A percentile compares a stretch with the other conserved stretches of the same genome.
Evolutionary conservation across 2,329 filamentous ascomycete species (phyloP).

Genomic region (Venturiaceae sp.): DNA sequence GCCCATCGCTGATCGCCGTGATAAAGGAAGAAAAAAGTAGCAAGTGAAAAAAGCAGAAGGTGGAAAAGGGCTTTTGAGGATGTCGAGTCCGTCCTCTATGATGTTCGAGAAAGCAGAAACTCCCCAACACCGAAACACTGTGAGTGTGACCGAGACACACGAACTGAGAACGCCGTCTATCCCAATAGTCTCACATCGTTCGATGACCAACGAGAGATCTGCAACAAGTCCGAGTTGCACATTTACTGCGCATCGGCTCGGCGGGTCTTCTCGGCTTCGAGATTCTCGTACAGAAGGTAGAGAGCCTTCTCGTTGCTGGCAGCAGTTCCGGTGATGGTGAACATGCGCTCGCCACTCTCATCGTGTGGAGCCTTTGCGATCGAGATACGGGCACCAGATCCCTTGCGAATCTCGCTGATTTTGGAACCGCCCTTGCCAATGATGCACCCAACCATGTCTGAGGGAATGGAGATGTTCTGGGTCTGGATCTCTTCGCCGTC

Average conservation of each 20-base stretch:
- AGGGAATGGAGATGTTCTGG: constrained; percentile 98
- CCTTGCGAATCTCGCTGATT: constrained; percentile 98
- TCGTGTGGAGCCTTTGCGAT: constrained; percentile 97
- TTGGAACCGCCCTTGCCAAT: constrained; percentile 92
- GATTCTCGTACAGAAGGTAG: constrained; percentile 95
- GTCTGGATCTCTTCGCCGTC: constrained; percentile 97
- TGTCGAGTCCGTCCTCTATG: not conserved
- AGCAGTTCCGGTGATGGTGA: constrained; percentile 95
- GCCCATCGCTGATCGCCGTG: constrained; percentile 2
- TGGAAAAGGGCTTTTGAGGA: not conserved
- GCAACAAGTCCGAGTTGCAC: not conserved
- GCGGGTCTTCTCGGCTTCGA: constrained; percentile 98
- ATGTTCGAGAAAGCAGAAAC: not conserved
- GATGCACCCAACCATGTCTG: constrained; percentile 99
- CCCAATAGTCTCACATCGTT: not conserved
- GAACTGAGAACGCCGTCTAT: not conserved
- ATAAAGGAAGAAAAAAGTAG: not conserved
- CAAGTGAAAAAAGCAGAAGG: not conserved
- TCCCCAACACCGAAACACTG: not conserved
- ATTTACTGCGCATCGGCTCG: constrained; percentile 31
- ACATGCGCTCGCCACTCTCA: constrained; percentile 97
- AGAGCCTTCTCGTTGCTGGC: constrained; percentile 92
- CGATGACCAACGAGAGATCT: not conserved
- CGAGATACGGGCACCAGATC: constrained; percentile 90
- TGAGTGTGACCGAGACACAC: not conserved